phyloP scores from a whole-genome alignment of 768 basidiomycete genomes.

The Psilocybe azurescens region DNA sequence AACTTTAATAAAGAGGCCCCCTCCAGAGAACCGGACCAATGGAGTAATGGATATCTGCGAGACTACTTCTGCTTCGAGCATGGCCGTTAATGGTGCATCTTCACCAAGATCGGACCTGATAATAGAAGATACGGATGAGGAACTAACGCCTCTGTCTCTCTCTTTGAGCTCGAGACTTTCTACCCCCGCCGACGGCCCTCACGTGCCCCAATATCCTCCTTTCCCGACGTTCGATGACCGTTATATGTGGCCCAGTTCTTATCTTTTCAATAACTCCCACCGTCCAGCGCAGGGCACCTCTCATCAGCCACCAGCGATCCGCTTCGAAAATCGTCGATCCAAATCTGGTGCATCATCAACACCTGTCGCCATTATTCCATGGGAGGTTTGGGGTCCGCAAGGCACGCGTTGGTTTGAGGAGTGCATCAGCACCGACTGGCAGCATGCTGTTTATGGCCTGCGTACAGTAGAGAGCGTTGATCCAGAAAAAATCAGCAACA shows the following conservation, averaged over 20 bases:
- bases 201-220: slow-evolving; percentile 25
- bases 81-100: background rate
- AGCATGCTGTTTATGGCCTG: slow-evolving; percentile 57
- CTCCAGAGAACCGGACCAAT: background rate
- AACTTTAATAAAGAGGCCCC: background rate
- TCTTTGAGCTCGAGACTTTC: background rate
- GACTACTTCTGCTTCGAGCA: background rate
- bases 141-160: background rate
- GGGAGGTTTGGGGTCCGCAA: slow-evolving; percentile 56
- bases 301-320: background rate
- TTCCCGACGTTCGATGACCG: slow-evolving; percentile 33
- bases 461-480: slow-evolving; percentile 52
- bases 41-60: background rate
- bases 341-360: background rate
- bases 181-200: background rate
- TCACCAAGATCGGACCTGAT: background rate
- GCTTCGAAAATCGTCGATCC: slow-evolving; percentile 1
- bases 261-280: background rate
- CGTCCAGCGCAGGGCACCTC: background rate
- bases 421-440: slow-evolving; percentile 56
- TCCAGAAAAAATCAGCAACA: background rate
- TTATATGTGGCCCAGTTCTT: background rate
- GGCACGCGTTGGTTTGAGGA: slow-evolving; percentile 62
- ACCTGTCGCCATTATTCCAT: slow-evolving; percentile 34
- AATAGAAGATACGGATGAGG: background rate